Conservation (phyloP, 1,284 basidiomycete species). For the Sporisorium iseilematis-ciliati region DNA sequence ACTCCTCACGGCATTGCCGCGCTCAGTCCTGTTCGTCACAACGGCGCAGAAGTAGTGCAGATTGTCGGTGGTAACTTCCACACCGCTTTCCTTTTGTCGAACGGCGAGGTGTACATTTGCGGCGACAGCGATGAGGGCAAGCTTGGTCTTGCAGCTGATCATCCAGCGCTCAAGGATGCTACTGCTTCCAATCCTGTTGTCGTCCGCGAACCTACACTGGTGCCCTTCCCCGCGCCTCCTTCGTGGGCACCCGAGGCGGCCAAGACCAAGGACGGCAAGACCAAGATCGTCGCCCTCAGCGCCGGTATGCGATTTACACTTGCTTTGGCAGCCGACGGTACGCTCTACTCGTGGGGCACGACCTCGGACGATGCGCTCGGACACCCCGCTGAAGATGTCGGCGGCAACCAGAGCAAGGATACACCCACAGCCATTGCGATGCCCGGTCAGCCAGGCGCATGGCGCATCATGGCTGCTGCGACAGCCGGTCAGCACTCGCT, state of each 20-base stretch:
- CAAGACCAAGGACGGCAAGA: slow-evolving; percentile 70
- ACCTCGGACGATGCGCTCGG: slow-evolving; percentile 75
- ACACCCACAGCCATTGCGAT: slow-evolving; percentile 77
- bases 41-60: slow-evolving; percentile 71
- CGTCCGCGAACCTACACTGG: slow-evolving; percentile 58
- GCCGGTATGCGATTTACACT: slow-evolving; percentile 85
- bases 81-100: slow-evolving; percentile 84
- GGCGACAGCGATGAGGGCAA: slow-evolving; percentile 65
- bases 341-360: slow-evolving; percentile 87
- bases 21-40: slow-evolving; percentile 78
- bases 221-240: slow-evolving; percentile 70
- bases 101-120: slow-evolving; percentile 79
- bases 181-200: slow-evolving; percentile 41
- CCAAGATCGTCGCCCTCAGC: slow-evolving; percentile 81
- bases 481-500: slow-evolving; percentile 73
- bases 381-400: slow-evolving; percentile 62
- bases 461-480: slow-evolving; percentile 70
- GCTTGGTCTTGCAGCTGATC: slow-evolving; percentile 53
- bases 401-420: slow-evolving; percentile 72
- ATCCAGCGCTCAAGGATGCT: slow-evolving; percentile 41
- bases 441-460: slow-evolving; percentile 71
- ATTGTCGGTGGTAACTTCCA: slow-evolving; percentile 86
- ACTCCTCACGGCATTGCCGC: slow-evolving; percentile 79
- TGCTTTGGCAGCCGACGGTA: slow-evolving; percentile 81
- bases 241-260: slow-evolving; percentile 59